These are phyloP conservation scores for Alternaria angustiovoidea DNA, from an alignment of 2,329 filamentous ascomycete genomes.

Conservation along the genomic window DNA sequence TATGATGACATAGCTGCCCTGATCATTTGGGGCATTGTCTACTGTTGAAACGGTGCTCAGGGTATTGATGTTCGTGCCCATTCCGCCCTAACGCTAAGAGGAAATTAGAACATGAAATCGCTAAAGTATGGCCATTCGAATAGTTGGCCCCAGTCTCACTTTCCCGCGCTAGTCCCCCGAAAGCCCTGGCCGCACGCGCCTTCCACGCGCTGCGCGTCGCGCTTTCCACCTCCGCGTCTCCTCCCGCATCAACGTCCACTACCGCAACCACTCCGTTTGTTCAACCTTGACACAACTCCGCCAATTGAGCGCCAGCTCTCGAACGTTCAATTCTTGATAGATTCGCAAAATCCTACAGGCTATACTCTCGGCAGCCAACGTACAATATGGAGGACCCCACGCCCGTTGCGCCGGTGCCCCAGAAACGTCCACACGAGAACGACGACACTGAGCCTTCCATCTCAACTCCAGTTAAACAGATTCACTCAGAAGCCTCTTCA, in stretches of 20 bases:
- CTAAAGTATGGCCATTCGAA: constrained; percentile 10
- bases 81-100: constrained; percentile 9
- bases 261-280: constrained; percentile 14
- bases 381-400: constrained; percentile 41
- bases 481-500: constrained; percentile 39
- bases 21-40: background rate
- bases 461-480: constrained; percentile 39
- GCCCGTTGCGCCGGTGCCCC: constrained; percentile 24
- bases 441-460: constrained; percentile 34
- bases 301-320: background rate
- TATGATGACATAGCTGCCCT: background rate
- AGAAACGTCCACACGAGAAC: constrained; percentile 48
- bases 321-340: background rate
- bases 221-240: constrained; percentile 35
- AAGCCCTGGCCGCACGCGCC: constrained; percentile 22
- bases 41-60: background rate
- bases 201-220: constrained; percentile 36
- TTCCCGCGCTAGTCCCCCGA: background rate
- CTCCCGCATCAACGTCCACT: constrained; percentile 20
- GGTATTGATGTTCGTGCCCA: constrained; percentile 5
- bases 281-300: constrained; percentile 11
- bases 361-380: background rate
- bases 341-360: background rate
- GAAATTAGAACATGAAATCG: constrained; percentile 14
- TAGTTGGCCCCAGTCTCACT: constrained; percentile 1